These are phyloP conservation scores for Metschnikowia lochheadii DNA, from an alignment of 805 yeast genomes.

Conservation along the genomic window DNA sequence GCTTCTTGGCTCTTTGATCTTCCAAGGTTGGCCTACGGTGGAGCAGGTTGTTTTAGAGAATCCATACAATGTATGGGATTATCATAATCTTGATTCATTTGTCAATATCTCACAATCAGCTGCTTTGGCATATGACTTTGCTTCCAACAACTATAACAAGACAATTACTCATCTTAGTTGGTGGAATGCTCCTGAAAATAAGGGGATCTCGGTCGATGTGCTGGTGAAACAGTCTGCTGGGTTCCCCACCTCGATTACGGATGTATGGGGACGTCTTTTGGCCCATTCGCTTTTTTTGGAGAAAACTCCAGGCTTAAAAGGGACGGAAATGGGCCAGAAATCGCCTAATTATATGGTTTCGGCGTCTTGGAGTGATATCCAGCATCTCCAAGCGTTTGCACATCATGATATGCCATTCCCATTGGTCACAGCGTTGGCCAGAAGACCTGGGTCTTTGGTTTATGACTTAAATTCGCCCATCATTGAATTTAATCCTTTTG, in stretches of 20 bases:
- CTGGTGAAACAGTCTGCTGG: conserved; percentile 52
- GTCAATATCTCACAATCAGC: conserved; percentile 20
- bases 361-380: conserved; percentile 33
- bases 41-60: conserved; percentile 46
- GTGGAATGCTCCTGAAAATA: conserved; percentile 35
- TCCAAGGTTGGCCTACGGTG: conserved; percentile 71
- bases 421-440: conserved; percentile 32
- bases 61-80: conserved; percentile 33
- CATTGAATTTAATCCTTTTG: conserved; percentile 40
- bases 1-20: conserved; percentile 65
- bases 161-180: conserved; percentile 28
- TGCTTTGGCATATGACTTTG: conserved; percentile 19
- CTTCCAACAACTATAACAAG: conserved; percentile 21
- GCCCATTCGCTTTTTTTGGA: conserved; percentile 57
- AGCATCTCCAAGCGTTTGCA: conserved; percentile 23
- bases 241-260: conserved; percentile 62
- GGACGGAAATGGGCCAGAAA: background rate
- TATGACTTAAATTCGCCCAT: conserved; percentile 36
- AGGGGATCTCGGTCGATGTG: conserved; percentile 50
- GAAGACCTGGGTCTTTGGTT: conserved; percentile 29
- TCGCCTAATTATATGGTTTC: conserved; percentile 25
- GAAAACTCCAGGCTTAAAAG: conserved; percentile 7
- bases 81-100: conserved; percentile 26
- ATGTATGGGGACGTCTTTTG: conserved; percentile 75
- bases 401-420: conserved; percentile 43